Percentiles rank a stretch among this genome's conserved stretches.
These are phyloP conservation scores for Salix suchowensis DNA, from an alignment of 345 rosid species.

Conservation along the genomic window DNA sequence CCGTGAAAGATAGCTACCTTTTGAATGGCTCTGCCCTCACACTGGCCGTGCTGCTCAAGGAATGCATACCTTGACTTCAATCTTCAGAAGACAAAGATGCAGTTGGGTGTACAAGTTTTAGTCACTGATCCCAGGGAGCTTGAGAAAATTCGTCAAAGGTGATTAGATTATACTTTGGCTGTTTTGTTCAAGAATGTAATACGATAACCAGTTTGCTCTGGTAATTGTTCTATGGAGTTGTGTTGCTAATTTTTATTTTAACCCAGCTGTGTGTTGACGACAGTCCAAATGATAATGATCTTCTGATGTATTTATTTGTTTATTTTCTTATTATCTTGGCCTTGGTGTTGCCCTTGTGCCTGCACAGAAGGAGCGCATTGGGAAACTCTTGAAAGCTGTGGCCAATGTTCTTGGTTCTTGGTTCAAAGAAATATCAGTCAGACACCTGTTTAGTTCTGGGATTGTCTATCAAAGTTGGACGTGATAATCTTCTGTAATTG, in stretches of 20 bases:
- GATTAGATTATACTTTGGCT: background rate
- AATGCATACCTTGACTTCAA: slow-evolving; percentile 94
- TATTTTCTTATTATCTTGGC: background rate
- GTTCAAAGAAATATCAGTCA: background rate
- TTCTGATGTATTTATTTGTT: background rate
- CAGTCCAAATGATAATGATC: background rate
- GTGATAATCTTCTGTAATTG: background rate
- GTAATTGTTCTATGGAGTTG: background rate
- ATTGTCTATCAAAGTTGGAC: background rate
- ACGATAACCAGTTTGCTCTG: background rate
- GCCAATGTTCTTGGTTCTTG: background rate
- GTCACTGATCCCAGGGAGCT: slow-evolving; percentile 97
- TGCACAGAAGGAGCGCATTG: slow-evolving; percentile 84
- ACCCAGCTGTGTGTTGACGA: background rate
- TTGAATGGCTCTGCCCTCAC: slow-evolving; percentile 88
- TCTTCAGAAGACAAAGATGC: slow-evolving; percentile 96
- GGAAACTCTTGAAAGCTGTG: no score
- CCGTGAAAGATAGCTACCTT: slow-evolving; percentile 86
- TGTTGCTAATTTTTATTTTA: background rate
- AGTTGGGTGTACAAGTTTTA: slow-evolving; percentile 88
- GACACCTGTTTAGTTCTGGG: background rate
- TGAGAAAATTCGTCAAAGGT: slow-evolving; percentile 95
- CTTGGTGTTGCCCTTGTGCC: slow-evolving; percentile 11
- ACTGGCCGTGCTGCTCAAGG: slow-evolving; percentile 99
- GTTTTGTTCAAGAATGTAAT: background rate